Evolutionary conservation across 495 filamentous ascomycete species (phyloP), one percentile per base, ranked within the genome.

Genomic region (Delitschia confertaspora): DNA sequence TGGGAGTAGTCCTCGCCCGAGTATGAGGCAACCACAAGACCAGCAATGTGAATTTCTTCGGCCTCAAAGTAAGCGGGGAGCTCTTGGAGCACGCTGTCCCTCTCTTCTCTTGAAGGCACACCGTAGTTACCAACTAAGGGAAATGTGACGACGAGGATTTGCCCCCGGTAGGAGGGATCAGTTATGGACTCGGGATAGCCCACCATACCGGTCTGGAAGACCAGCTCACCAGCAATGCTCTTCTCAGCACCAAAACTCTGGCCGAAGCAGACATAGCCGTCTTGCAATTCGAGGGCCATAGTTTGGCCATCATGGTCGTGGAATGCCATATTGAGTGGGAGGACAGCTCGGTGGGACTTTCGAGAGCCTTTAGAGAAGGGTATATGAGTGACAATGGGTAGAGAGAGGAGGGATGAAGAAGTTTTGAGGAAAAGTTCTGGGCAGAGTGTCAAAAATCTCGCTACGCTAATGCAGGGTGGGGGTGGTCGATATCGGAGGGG

Each of bases 171-270:
- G 43, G 87, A 93, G 47, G 87, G 87, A 56, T 94, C 87, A 37
- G 87, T 94, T 56, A 94, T 74, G 9, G 85, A 88, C 69, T 98
- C 91, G 22, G 91, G 88, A 60, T 98, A 98, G 48, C 91, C 91
- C 43, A 98, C 91, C 91, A 98, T 93, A 60, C 91, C 91, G 36
- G 91, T 98, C 72, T 98, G 91, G 69, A 98, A 98, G 65, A 98
- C 91, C 60, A 96, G 71, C 74, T 98, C 91, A 57, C 91, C 91
- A 45, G 89, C 81, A 55, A 91, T 76, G 60, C 82, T 93, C 72
- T 85, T 91, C 58, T 85, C 72, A 19, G 88, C 85, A 59, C 91
- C 91, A 60, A 95, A 98, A 71, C 88, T 94, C 68, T 85, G 83
- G 40, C 91, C 91, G 55, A 88, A 82, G 70, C 88, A 93, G 55